Conservation (phyloP, 352 stramenopile genomes). For the Pythium phragmiticola region DNA sequence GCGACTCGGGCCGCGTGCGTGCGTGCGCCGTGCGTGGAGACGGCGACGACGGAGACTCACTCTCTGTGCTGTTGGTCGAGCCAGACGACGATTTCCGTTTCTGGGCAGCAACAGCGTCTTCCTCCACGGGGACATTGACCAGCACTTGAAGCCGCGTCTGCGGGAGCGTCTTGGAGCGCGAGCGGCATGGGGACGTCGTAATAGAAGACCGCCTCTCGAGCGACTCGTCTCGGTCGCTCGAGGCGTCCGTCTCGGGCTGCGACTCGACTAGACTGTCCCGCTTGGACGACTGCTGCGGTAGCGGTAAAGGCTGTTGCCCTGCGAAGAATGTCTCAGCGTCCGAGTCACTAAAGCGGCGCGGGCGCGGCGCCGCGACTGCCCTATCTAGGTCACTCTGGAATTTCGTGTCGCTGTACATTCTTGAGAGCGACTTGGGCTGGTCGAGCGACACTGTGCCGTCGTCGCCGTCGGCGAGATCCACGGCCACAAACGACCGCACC, state of each 20-base stretch:
- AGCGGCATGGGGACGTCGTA: constrained; percentile 12
- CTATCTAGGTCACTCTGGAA: constrained; percentile 12
- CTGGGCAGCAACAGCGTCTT: constrained; percentile 30
- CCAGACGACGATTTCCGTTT: constrained; percentile 52
- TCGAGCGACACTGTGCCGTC: constrained; percentile 46
- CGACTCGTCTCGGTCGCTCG: neutral
- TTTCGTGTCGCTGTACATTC: constrained; percentile 72
- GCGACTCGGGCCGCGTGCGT: constrained; percentile 40
- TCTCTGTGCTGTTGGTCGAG: constrained; percentile 46
- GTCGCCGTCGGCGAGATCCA: constrained; percentile 68
- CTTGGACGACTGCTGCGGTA: neutral
- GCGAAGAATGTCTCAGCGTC: constrained; percentile 74
- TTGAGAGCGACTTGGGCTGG: constrained; percentile 56
- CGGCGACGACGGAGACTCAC: constrained; percentile 41
- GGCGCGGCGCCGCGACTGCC: constrained; percentile 26
- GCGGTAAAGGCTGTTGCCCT: constrained; percentile 16
- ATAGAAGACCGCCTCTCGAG: neutral
- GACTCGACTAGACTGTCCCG: constrained; percentile 2
- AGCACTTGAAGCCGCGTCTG: constrained; percentile 12
- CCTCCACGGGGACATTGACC: constrained; percentile 17
- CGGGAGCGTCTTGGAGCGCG: constrained; percentile 25
- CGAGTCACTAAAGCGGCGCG: constrained; percentile 78
- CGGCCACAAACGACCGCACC: constrained; percentile 73
- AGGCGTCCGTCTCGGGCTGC: neutral
- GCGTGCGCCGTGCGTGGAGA: constrained; percentile 39